These are phyloP conservation scores for Colletotrichum truncatum DNA, from an alignment of 2,329 filamentous ascomycete species.

Conservation along the genomic window DNA sequence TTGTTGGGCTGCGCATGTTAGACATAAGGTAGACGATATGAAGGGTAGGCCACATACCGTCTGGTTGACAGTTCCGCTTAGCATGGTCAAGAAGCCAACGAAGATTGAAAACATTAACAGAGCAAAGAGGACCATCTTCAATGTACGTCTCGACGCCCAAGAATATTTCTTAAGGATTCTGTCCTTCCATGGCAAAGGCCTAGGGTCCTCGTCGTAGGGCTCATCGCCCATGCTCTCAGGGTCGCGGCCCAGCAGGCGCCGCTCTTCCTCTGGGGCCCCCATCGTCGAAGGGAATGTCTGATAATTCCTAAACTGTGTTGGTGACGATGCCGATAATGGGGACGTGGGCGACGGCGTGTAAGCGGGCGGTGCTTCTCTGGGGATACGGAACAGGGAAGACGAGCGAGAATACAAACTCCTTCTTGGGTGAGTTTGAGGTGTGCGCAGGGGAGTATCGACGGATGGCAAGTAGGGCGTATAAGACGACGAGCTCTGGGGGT, in stretches of 20 bases:
- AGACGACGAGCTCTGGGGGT: slow-evolving; percentile 24
- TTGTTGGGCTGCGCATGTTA: neutral
- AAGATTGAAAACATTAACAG: slow-evolving; percentile 45
- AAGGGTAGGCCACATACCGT: slow-evolving; percentile 39
- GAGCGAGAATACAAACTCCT: slow-evolving; percentile 4
- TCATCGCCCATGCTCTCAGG: slow-evolving; percentile 57
- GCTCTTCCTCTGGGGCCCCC: slow-evolving; percentile 52
- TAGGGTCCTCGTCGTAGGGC: slow-evolving; percentile 31
- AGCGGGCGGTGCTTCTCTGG: slow-evolving; percentile 57
- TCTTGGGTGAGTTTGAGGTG: slow-evolving; percentile 27
- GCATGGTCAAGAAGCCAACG: slow-evolving; percentile 36
- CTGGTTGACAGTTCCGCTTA: slow-evolving; percentile 31
- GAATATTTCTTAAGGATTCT: slow-evolving; percentile 27
- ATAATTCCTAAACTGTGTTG: slow-evolving; percentile 45
- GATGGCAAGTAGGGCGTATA: slow-evolving; percentile 29
- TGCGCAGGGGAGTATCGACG: slow-evolving; percentile 21
- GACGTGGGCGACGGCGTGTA: slow-evolving; percentile 53
- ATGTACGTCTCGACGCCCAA: slow-evolving; percentile 34
- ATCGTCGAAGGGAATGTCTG: slow-evolving; percentile 54
- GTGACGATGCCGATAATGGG: slow-evolving; percentile 42
- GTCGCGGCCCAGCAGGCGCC: slow-evolving; percentile 49
- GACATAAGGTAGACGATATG: too few species aligned
- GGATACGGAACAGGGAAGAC: slow-evolving; percentile 30
- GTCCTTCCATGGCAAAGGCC: slow-evolving; percentile 35
- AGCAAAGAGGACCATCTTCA: slow-evolving; percentile 41